A percentile compares a stretch with the other conserved stretches of the same genome.
Evolutionary conservation across 176 grass and related monocot genomes (phyloP).

Genomic region (Aegilops speltoides): DNA sequence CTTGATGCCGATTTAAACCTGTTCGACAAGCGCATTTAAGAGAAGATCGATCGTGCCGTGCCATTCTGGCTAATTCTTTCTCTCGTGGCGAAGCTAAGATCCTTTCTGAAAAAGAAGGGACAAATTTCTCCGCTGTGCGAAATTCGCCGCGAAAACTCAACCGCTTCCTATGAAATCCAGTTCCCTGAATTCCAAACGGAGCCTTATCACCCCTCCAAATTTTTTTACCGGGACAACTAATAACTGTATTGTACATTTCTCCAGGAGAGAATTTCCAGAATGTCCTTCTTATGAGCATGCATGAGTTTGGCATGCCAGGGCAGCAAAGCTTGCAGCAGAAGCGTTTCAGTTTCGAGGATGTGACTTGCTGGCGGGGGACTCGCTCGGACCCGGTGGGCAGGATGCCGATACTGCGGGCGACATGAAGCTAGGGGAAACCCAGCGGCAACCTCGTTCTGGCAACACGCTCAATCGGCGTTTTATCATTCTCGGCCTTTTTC

Average conservation of each 20-base stretch:
- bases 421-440: slow-evolving; percentile 22
- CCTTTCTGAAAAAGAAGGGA: neutral
- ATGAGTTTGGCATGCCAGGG: slow-evolving; percentile 30
- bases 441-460: slow-evolving; percentile 23
- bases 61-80: neutral
- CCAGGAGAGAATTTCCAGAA: neutral
- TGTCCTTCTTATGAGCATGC: neutral
- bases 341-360: slow-evolving; percentile 44
- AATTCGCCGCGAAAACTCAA: neutral
- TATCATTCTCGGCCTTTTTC: neutral
- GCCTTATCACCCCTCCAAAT: neutral
- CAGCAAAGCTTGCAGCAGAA: slow-evolving; percentile 1
- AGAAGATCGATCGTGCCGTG: neutral
- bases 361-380: neutral
- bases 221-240: no score
- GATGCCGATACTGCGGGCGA: slow-evolving; percentile 15
- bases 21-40: neutral
- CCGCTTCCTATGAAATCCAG: neutral
- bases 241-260: no score
- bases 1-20: neutral
- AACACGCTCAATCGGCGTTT: neutral
- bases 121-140: neutral
- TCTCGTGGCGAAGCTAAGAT: neutral
- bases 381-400: neutral
- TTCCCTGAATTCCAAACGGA: neutral